phyloP scores from a whole-genome alignment of 2,329 filamentous ascomycete species.

The Mycosphaerella arachidis region DNA sequence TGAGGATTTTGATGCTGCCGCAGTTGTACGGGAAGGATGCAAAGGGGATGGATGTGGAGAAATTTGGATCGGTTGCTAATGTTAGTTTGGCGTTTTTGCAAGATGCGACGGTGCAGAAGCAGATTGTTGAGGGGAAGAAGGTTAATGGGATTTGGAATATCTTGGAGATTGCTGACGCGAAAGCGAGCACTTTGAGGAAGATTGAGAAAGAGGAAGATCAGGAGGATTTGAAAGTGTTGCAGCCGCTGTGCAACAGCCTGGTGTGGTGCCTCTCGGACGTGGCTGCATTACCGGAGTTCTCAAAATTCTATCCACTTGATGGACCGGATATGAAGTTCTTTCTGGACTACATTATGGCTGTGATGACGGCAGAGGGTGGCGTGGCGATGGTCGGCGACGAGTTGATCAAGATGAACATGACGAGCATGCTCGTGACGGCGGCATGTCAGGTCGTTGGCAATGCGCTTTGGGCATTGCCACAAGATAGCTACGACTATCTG shows the following conservation, averaged over 20 bases:
- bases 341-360: slow-evolving; percentile 3
- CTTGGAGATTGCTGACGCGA: slow-evolving; percentile 9
- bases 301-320: slow-evolving; percentile 6
- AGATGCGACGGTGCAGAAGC: slow-evolving; percentile 22
- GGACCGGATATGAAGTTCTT: slow-evolving; percentile 6
- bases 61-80: slow-evolving; percentile 23
- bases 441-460: slow-evolving; percentile 31
- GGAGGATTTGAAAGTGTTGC: slow-evolving; percentile 21
- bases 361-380: neutral
- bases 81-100: slow-evolving; percentile 24
- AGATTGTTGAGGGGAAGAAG: slow-evolving; percentile 12
- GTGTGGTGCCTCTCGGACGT: slow-evolving; percentile 31
- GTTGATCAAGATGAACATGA: slow-evolving; percentile 1
- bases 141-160: slow-evolving; percentile 22
- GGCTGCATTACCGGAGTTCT: slow-evolving; percentile 23
- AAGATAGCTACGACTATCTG: slow-evolving; percentile 7
- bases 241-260: slow-evolving; percentile 24
- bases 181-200: slow-evolving; percentile 4
- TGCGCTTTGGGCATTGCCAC: slow-evolving; percentile 19
- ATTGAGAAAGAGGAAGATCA: slow-evolving; percentile 2
- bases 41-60: slow-evolving; percentile 15
- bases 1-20: slow-evolving; percentile 13
- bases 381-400: neutral
- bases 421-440: slow-evolving; percentile 15
- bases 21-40: slow-evolving; percentile 6